A percentile compares a stretch with the other conserved stretches of the same genome.
Conservation (phyloP, 495 filamentous ascomycete species). For the Aspergillus olivimuriae region DNA sequence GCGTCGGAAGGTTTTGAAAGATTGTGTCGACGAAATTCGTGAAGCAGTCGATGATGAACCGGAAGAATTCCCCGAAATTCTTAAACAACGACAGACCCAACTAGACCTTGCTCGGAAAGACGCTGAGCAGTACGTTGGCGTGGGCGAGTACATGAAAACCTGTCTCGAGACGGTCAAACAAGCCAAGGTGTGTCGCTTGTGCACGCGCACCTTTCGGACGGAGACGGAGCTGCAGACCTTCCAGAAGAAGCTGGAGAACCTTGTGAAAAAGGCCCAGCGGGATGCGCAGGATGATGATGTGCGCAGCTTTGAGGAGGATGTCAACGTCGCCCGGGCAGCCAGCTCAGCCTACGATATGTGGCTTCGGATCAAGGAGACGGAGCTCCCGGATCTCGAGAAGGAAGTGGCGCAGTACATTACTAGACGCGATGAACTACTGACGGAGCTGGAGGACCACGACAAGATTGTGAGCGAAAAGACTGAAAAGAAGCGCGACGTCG, state of each 20-base stretch:
- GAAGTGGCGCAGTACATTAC: constrained; percentile 50
- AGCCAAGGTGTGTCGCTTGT: constrained; percentile 65
- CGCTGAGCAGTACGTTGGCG: constrained; percentile 50
- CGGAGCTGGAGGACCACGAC: constrained; percentile 68
- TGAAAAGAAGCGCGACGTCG: constrained; percentile 64
- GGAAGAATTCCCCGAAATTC: constrained; percentile 43
- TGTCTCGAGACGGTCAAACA: constrained; percentile 53
- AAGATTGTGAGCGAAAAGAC: constrained; percentile 55
- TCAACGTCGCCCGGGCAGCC: constrained; percentile 52
- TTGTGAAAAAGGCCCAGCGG: constrained; percentile 48
- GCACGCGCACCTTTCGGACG: constrained; percentile 55
- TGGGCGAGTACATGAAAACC: constrained; percentile 57
- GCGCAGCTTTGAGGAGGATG: constrained; percentile 42
- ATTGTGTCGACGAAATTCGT: constrained; percentile 44
- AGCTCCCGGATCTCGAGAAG: constrained; percentile 62
- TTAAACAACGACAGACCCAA: constrained; percentile 52
- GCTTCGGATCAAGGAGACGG: constrained; percentile 55
- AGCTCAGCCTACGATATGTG: constrained; percentile 67
- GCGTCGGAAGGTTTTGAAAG: constrained; percentile 57
- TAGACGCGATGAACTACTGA: constrained; percentile 54
- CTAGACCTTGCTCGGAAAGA: constrained; percentile 59
- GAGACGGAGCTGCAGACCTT: constrained; percentile 53
- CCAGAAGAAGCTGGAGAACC: constrained; percentile 52
- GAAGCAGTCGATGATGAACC: constrained; percentile 50
- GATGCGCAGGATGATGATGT: constrained; percentile 50